phyloP scores from a whole-genome alignment of 176 grass and related monocot genomes.

The Carex pumila region DNA sequence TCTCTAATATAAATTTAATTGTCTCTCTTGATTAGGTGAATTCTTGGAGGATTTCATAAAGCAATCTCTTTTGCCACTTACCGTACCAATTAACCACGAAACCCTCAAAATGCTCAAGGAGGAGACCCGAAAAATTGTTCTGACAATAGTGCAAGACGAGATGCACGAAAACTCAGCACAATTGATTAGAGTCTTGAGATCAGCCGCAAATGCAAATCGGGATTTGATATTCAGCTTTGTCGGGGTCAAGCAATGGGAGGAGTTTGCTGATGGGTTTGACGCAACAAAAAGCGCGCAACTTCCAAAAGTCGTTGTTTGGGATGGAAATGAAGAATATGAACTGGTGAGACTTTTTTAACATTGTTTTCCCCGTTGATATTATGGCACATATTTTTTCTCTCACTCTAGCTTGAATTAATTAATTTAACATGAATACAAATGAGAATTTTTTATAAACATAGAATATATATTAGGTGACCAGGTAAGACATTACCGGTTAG shows the following conservation, averaged over 20 bases:
- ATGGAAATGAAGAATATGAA: conserved; percentile 91
- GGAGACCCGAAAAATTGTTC: conserved; percentile 77
- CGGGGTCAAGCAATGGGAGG: conserved; percentile 83
- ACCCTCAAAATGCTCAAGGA: conserved; percentile 83
- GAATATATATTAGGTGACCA: neutral
- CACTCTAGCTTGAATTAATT: neutral
- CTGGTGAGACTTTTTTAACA: conserved; percentile 36
- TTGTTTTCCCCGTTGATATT: neutral
- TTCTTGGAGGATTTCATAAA: conserved; percentile 91
- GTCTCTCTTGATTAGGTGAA: conserved; percentile 31
- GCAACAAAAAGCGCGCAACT: conserved; percentile 61
- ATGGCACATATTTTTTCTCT: neutral
- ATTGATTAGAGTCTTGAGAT: conserved; percentile 74
- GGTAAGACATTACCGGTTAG: neutral
- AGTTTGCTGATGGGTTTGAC: conserved; percentile 86
- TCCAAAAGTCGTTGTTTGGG: conserved; percentile 87
- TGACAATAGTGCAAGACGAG: conserved; percentile 79
- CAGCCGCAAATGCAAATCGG: conserved; percentile 79
- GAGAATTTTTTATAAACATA: neutral
- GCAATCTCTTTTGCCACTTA: conserved; percentile 74
- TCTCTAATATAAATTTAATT: neutral
- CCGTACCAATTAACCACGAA: conserved; percentile 81
- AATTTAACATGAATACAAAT: neutral
- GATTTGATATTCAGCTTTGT: conserved; percentile 91
- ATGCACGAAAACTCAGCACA: conserved; percentile 51